Evolutionary conservation across 2,329 filamentous ascomycete species (phyloP), one percentile per base, ranked within the genome.

Genomic region (Hortaea werneckii): DNA sequence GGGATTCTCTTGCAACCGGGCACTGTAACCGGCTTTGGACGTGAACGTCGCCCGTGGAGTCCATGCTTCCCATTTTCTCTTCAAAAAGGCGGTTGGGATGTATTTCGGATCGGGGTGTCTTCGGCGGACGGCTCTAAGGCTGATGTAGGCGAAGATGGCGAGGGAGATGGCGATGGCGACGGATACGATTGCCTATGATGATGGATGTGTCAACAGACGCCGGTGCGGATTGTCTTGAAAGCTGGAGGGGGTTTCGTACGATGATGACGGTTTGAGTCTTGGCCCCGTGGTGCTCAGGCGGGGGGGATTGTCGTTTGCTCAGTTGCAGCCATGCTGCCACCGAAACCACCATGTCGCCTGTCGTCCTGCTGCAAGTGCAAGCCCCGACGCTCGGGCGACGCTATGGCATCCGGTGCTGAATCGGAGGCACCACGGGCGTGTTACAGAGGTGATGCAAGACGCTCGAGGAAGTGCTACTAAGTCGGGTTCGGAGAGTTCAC

Each of bases 41-140:
- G 44, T 47, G 11, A 44, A 49, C 28, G 55, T 44, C 7, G 49
- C 44, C 9, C 47, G 41, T 0, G 62, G 62, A 7, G 48, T 54
- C 61, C 60, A 65, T 47, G 47, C 50, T 37, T 53, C 54, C 61
- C 61, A 65, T 50, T 54, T 60, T 27, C 51, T 50, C 49, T 64
- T 63, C 26, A 65, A 52, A 39, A 53, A 59, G 30, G 55, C 47
- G n/a, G 58, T 59, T 3, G 61, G 61, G 6, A 63, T 43, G 45
- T 55, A 62, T 49, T 49, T 58, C 7, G 61, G 58, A 26, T 55
- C 56, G 28, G 54, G 46, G 41, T 62, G 40, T 41, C 54, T 51
- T 13, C 34, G 44, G 20, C 56, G 56, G 5, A 60, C 30, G 20
- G 45, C 42, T 41, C 48, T 50, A 35, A 58, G 52, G 32, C 44